Conservation (phyloP, 208 protist genomes). For the Chromosphaera perkinsii region DNA sequence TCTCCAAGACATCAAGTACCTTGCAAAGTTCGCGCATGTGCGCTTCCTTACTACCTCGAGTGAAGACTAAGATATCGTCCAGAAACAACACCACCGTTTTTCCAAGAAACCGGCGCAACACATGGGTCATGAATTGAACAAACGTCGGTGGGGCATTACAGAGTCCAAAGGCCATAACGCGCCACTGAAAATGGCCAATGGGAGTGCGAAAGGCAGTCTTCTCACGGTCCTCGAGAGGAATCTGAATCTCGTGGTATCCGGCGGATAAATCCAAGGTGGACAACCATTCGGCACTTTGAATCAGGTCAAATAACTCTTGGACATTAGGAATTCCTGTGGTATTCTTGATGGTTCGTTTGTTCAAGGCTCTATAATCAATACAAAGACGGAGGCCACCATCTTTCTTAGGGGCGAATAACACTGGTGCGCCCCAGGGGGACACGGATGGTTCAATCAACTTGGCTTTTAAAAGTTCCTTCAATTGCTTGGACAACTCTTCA, state of each 20-base stretch:
- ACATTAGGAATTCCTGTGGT: not conserved
- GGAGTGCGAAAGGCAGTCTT: conserved; percentile 4
- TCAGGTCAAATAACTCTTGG: not conserved
- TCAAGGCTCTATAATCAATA: conserved; percentile 3
- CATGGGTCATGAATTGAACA: not conserved
- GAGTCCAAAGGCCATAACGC: conserved; percentile 8
- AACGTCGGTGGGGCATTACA: conserved; percentile 3
- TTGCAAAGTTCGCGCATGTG: not conserved
- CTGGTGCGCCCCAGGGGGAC: not conserved
- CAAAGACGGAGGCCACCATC: not conserved
- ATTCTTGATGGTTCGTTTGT: not conserved
- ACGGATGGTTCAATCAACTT: not conserved
- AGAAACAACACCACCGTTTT: conserved; percentile 3
- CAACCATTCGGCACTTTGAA: not conserved
- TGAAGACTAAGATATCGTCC: conserved; percentile 15
- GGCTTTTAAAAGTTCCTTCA: not conserved
- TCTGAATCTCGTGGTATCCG: conserved; percentile 6
- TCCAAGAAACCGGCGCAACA: not conserved
- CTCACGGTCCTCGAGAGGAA: not conserved
- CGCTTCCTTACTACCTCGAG: not conserved
- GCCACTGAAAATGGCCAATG: not conserved
- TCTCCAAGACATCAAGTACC: not conserved
- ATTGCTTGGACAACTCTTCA: too few relatives aligned
- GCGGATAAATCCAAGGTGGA: not conserved
- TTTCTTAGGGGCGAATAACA: conserved; percentile 1